These are phyloP conservation scores for Glarea lozoyensis DNA, from an alignment of 495 filamentous ascomycete genomes.

Conservation along the genomic window DNA sequence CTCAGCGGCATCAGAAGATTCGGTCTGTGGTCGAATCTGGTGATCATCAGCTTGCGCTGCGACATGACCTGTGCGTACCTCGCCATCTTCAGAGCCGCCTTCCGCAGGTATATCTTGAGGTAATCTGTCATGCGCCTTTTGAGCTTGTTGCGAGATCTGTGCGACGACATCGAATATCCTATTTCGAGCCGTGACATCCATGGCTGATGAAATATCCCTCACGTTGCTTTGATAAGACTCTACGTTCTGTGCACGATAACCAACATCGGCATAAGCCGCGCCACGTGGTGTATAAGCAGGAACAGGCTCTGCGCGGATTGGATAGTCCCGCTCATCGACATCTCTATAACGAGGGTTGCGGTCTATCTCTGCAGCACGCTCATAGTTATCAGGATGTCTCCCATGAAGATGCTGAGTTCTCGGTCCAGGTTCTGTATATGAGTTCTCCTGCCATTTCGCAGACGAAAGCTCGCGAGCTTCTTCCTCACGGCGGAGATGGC, in stretches of 20 bases:
- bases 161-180: constrained; percentile 15
- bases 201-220: constrained; percentile 2
- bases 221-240: constrained; percentile 5
- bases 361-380: constrained; percentile 9
- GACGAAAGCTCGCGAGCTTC: background rate
- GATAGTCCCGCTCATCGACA: constrained; percentile 8
- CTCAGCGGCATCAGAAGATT: constrained; percentile 29
- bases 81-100: constrained; percentile 24
- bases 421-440: constrained; percentile 7
- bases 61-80: constrained; percentile 12
- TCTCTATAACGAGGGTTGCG: constrained; percentile 10
- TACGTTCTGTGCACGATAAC: constrained; percentile 7
- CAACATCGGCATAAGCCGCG: too few species aligned
- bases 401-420: constrained; percentile 2
- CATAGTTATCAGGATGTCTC: constrained; percentile 2
- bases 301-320: constrained; percentile 6
- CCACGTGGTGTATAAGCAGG: background rate
- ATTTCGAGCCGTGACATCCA: constrained; percentile 6
- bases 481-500: constrained; percentile 1
- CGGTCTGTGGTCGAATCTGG: constrained; percentile 5
- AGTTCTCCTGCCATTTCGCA: background rate
- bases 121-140: constrained; percentile 11
- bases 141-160: constrained; percentile 17
- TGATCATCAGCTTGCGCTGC: constrained; percentile 7
- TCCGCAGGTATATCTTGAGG: constrained; percentile 12